Percentiles rank a stretch among this genome's conserved stretches.
These are phyloP conservation scores for Cairneyella variabilis DNA, from an alignment of 495 filamentous ascomycete genomes.

Conservation along the genomic window DNA sequence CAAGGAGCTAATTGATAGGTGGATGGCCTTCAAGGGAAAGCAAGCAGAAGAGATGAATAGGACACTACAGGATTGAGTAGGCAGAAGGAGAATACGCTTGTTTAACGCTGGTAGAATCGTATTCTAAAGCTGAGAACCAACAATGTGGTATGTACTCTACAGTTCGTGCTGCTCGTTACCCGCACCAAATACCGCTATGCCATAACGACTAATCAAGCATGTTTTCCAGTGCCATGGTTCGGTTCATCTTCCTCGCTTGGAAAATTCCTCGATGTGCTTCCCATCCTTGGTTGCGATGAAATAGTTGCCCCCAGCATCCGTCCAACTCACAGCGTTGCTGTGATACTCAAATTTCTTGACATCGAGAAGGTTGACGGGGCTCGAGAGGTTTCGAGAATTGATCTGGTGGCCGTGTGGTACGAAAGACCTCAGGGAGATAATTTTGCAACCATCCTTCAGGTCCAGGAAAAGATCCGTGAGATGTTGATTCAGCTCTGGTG, in stretches of 20 bases:
- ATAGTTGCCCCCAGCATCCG: conserved; percentile 74
- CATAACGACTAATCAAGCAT: conserved; percentile 7
- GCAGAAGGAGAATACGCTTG: not conserved
- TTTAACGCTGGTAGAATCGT: not conserved
- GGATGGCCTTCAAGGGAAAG: conserved; percentile 80
- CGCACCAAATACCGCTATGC: conserved; percentile 5
- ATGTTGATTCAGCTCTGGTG: conserved; percentile 75
- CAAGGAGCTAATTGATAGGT: conserved; percentile 79
- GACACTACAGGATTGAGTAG: conserved; percentile 13
- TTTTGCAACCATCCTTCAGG: conserved; percentile 84
- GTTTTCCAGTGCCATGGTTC: conserved; percentile 22
- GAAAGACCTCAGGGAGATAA: conserved; percentile 82
- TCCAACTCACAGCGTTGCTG: conserved; percentile 88
- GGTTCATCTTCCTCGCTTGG: no score
- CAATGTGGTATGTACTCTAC: no score
- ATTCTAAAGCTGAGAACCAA: no score
- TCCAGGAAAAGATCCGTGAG: conserved; percentile 90
- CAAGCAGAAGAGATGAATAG: conserved; percentile 90
- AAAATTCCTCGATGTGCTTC: no score
- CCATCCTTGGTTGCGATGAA: conserved; percentile 85
- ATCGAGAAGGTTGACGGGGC: conserved; percentile 72
- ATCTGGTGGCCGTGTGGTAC: conserved; percentile 68
- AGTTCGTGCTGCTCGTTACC: no score
- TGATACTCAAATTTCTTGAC: conserved; percentile 71
- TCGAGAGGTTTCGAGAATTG: conserved; percentile 62